Conservation (phyloP, 805 yeast genomes). For the Geotrichum ghanense region DNA sequence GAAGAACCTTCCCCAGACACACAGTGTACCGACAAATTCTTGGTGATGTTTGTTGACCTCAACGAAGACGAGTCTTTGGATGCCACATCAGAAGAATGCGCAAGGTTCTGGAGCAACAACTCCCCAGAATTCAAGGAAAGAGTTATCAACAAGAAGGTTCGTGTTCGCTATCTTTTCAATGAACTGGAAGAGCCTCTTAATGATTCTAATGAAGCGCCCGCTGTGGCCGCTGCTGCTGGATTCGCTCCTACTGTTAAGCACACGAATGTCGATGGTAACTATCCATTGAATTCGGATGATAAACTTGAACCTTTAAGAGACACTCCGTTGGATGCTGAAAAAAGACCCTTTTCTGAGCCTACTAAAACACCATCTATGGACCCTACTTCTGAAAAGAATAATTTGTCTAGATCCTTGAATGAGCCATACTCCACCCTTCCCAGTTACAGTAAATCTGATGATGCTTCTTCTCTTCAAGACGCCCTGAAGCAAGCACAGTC, state of each 20-base stretch:
- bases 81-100: constrained; percentile 35
- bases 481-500: constrained; percentile 6
- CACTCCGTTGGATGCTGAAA: neutral
- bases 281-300: neutral
- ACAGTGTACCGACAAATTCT: constrained; percentile 85
- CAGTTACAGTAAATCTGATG: neutral
- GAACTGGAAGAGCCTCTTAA: constrained; percentile 9
- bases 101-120: constrained; percentile 66
- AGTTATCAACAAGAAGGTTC: constrained; percentile 52
- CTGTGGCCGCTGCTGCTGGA: constrained; percentile 3
- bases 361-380: too few species aligned
- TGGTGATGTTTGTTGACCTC: constrained; percentile 77
- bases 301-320: constrained; percentile 4
- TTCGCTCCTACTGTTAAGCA: neutral
- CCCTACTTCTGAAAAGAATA: neutral
- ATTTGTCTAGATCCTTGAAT: neutral
- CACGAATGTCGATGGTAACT: too few species aligned
- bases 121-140: constrained; percentile 32
- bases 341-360: too few species aligned
- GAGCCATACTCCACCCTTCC: neutral
- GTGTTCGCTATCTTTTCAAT: constrained; percentile 41
- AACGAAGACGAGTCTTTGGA: constrained; percentile 36
- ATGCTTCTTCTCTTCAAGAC: neutral
- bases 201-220: constrained; percentile 8
- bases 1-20: constrained; percentile 63